Evolutionary conservation across 1,139 yeast species (phyloP).

Genomic region (Suhomyces bribrorum): DNA sequence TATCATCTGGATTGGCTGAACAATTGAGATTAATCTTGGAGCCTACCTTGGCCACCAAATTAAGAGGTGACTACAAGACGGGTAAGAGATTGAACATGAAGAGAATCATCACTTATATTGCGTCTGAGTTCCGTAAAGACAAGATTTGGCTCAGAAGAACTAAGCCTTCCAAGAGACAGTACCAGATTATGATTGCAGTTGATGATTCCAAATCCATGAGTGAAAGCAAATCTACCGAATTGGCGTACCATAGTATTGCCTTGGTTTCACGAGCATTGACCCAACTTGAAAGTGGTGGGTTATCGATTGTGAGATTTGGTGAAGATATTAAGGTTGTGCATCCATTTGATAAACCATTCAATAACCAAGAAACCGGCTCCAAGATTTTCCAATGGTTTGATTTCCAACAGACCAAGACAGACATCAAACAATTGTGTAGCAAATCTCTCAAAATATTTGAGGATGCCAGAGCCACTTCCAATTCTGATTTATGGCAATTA

Average conservation of each 20-base stretch:
- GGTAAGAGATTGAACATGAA: constrained; percentile 98
- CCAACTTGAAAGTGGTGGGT: constrained; percentile 91
- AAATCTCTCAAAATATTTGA: constrained; percentile 76
- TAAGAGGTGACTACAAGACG: constrained; percentile 93
- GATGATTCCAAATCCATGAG: constrained; percentile 98
- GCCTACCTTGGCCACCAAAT: constrained; percentile 92
- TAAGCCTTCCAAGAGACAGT: constrained; percentile 94
- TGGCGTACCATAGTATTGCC: constrained; percentile 94
- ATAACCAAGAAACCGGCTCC: constrained; percentile 77
- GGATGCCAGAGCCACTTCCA: constrained; percentile 58
- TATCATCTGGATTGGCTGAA: constrained; percentile 87
- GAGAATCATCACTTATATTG: constrained; percentile 95
- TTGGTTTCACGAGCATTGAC: constrained; percentile 92
- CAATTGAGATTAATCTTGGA: constrained; percentile 90
- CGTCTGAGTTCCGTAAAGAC: constrained; percentile 95
- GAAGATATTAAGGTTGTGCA: constrained; percentile 82
- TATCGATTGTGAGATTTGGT: constrained; percentile 90
- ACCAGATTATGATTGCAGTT: constrained; percentile 95
- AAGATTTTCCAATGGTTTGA: constrained; percentile 85
- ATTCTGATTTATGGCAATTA: constrained; percentile 84
- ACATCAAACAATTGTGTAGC: constrained; percentile 70
- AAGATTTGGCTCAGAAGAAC: constrained; percentile 98
- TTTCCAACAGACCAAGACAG: constrained; percentile 86
- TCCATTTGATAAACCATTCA: constrained; percentile 83
- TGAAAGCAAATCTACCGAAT: constrained; percentile 83